Base-by-base conservation (phyloP, 192 early-diverging fungal species). In the Borealophlyctis nickersoniae region DNA sequence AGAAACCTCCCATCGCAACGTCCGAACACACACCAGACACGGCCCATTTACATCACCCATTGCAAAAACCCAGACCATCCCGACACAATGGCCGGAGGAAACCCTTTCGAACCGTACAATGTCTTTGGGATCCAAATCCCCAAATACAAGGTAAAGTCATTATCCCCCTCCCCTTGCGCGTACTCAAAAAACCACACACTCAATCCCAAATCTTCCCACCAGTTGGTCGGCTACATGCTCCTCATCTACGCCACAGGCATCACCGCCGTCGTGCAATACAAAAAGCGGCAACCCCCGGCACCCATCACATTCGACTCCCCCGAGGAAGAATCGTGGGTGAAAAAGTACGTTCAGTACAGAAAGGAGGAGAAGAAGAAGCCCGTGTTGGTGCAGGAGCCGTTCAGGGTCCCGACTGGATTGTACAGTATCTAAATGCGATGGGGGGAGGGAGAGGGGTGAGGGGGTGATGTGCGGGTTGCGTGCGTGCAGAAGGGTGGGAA, bases 241-340 rank as follows among this genome's bases (percentile, higher is more conserved):
- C 27, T 71, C 56, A 58, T 58, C 60, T 77, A 77, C 68, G 71
- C 60, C 32, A 67, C 59, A 28, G 63, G 74, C 59, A 52, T 70
- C 68, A 64, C 67, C 45, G 66, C 62, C 27, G 28, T 62, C 58
- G 53, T 56, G 19, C 56, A 65, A 55, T 74, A 76, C 73, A 51
- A 36, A 34, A 62, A 69, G 35, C 53, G 66, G 56, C 71, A 71
- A 48, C 73, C 73, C 26, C 56, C 58, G 57, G 60, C 67, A 36
- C 74, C 78, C 31, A 66, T 76, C 48, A 29, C 32, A 2, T 78
- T 74, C 54, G 68, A 72, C 26, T 64, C 63, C 64, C 67, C 67
- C 30, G 75, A 77, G 52, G 75, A 81, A 60, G 79, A 81, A 62
- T 35, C 48, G 29, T 81, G 66, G 60, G 76, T 76, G 31, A 75